Percentiles rank a stretch among this genome's conserved stretches.
phyloP scores from a whole-genome alignment of 768 basidiomycete genomes.

The Tulasnella sp. region DNA sequence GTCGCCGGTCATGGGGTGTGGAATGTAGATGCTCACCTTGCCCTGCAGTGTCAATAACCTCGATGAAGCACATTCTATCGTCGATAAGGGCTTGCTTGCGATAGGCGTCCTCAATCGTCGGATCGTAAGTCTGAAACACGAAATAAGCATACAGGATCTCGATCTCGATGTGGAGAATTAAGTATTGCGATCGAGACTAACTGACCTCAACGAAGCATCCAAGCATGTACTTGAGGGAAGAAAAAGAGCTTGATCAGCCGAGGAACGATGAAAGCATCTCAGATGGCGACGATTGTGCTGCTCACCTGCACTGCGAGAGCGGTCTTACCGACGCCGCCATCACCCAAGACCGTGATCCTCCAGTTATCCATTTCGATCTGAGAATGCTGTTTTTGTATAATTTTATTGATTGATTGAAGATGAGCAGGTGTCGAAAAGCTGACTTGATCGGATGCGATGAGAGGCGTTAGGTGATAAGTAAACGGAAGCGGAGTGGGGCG shows the following conservation, averaged over 20 bases:
- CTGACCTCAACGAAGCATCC: conserved; percentile 88
- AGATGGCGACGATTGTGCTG: conserved; percentile 17
- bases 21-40: conserved; percentile 54
- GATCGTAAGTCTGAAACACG: conserved; percentile 76
- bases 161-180: neutral
- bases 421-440: neutral
- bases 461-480: neutral
- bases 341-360: conserved; percentile 92
- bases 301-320: conserved; percentile 89
- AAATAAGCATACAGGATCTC: neutral
- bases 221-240: conserved; percentile 64
- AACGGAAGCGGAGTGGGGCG: neutral
- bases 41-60: conserved; percentile 95
- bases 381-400: neutral
- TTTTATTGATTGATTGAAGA: neutral
- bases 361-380: conserved; percentile 66
- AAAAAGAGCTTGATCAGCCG: neutral
- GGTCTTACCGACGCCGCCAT: conserved; percentile 97
- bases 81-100: conserved; percentile 91
- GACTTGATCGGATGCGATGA: neutral
- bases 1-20: neutral
- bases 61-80: conserved; percentile 89
- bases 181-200: conserved; percentile 12
- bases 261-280: neutral
- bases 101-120: conserved; percentile 97